Base-by-base conservation (phyloP, 345 rosid genomes). In the Citrus trifoliata region DNA sequence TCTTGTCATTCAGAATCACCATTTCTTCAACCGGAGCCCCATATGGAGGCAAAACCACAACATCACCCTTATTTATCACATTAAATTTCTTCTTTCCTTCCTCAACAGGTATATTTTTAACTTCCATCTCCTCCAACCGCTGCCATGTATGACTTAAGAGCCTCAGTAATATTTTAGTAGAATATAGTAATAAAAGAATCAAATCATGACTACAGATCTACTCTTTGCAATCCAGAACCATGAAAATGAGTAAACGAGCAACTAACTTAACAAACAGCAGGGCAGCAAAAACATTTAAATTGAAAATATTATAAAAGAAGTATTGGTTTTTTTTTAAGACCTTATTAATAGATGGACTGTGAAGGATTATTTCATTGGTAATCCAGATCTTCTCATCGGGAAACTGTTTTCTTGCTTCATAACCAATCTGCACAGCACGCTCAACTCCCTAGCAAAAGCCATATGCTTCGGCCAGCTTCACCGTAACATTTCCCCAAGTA, bases 361-460 rank as follows among this genome's bases (percentile, higher is more conserved):
- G 97, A 84, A 96, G 91, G 64, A n/a, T n/a, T n/a, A 96, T 92
- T 83, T 96, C 97, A 83, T 90, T 93, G 7, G 99, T 93, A 70
- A 96, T 84, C 99, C 97, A 96, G 80, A 96, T 88, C 84, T 75
- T 96, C 70, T 93, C 94, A 13, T 86, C 86, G 0, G 97, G 97
- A 80, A 92, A 93, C 75, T 93, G 97, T 78, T 78, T 93, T 76
- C 97, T 90, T 1, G 98, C 97, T 84, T 96, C 98, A 79, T 93
- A 96, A 76, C 98, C 99, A 86, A 93, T 96, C 88, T 93, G 98
- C 19, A 96, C 99, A 46, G 99, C 97, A 35, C 97, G 90, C 85
- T 93, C 98, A n/a, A 95, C 97, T 0, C 98, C 99, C 97, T 95
- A 90, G 86, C 97, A 92, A 81, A 93, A 95, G 0, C 97, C 98